Percentiles rank a stretch among this genome's conserved stretches.
Conservation (phyloP, 257 asterid species). For the Scutellaria baicalensis region DNA sequence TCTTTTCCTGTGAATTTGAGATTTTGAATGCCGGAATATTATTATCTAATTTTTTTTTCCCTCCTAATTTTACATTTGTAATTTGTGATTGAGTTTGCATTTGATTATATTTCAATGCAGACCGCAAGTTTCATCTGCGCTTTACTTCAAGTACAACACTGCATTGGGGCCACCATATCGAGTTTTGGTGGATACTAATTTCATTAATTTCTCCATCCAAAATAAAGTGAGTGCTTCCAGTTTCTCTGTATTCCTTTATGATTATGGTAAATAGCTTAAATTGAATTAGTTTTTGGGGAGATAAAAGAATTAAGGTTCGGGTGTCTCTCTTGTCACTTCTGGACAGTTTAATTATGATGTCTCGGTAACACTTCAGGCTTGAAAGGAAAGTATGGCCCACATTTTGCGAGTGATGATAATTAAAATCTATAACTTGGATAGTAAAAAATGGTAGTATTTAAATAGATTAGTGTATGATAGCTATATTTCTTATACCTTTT, state of each 20-base stretch:
- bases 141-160: conserved; percentile 77
- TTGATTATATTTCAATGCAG: conserved; percentile 30
- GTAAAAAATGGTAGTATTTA: not conserved
- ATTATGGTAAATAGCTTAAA: not conserved
- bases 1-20: not conserved
- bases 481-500: not conserved
- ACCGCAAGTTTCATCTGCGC: conserved; percentile 86
- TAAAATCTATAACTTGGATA: not conserved
- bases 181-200: conserved; percentile 91
- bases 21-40: not conserved
- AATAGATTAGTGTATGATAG: not conserved
- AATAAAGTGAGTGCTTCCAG: conserved; percentile 56
- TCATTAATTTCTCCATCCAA: conserved; percentile 93
- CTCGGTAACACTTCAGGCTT: not conserved
- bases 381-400: not conserved
- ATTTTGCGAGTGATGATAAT: not conserved
- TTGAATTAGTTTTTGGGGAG: not conserved
- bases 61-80: not conserved
- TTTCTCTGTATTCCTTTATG: not conserved
- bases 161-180: conserved; percentile 93
- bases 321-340: not conserved
- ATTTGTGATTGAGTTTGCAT: not conserved
- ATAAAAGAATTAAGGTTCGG: not conserved
- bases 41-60: not conserved
- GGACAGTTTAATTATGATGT: not conserved